Evolutionary conservation across 2,329 filamentous ascomycete species (phyloP).

Genomic region (Fusarium palustre): DNA sequence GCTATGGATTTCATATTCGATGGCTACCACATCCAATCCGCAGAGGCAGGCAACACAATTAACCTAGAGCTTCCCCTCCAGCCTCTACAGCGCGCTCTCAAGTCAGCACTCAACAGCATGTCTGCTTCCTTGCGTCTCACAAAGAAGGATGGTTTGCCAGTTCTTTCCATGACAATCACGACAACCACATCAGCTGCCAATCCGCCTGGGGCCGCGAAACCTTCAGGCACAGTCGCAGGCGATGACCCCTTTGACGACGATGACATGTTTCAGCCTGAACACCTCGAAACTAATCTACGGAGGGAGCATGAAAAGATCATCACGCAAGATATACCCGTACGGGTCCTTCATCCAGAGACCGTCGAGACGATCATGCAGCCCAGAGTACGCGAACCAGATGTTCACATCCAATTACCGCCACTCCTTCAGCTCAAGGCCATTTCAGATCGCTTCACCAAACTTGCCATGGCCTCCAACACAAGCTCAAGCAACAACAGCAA

Average conservation of each 20-base stretch:
- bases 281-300: conserved; percentile 67
- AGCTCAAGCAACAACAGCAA: conserved; percentile 58
- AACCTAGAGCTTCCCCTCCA: conserved; percentile 95
- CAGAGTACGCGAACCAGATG: conserved; percentile 88
- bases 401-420: conserved; percentile 90
- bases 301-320: conserved; percentile 90
- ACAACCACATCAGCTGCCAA: conserved; percentile 71
- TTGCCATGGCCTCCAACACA: conserved; percentile 68
- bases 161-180: conserved; percentile 90
- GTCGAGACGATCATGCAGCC: conserved; percentile 97
- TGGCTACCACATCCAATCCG: conserved; percentile 85
- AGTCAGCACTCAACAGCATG: conserved; percentile 83
- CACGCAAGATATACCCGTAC: conserved; percentile 95
- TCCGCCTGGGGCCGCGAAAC: conserved; percentile 49
- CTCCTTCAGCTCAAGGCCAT: conserved; percentile 92
- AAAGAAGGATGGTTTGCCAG: conserved; percentile 88
- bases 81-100: conserved; percentile 89
- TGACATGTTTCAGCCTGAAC: conserved; percentile 61
- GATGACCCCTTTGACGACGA: conserved; percentile 58
- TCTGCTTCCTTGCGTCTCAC: conserved; percentile 89
- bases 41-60: conserved; percentile 85
- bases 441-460: conserved; percentile 92
- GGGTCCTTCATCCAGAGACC: conserved; percentile 83
- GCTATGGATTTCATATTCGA: conserved; percentile 88
- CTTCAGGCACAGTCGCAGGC: conserved; percentile 41